These are phyloP conservation scores for Trichoderma atroviride DNA, from an alignment of 2,329 filamentous ascomycete genomes.

Conservation along the genomic window DNA sequence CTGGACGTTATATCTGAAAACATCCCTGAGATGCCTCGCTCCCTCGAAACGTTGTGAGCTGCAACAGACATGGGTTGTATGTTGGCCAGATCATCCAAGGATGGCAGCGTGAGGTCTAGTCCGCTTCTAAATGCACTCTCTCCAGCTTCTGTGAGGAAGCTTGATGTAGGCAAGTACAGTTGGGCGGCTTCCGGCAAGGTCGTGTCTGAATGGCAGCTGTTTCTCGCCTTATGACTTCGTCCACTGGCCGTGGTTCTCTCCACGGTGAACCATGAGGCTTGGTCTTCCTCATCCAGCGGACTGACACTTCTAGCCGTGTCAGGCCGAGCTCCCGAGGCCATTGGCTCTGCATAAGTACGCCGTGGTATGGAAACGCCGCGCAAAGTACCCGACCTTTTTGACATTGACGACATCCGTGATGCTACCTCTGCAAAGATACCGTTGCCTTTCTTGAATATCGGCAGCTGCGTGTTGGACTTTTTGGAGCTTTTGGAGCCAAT, in stretches of 20 bases:
- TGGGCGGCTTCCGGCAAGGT: conserved; percentile 38
- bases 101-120: conserved; percentile 37
- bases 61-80: conserved; percentile 29
- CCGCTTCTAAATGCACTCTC: conserved; percentile 36
- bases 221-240: conserved; percentile 34
- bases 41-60: conserved; percentile 25
- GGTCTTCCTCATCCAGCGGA: conserved; percentile 34
- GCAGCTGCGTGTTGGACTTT: conserved; percentile 28
- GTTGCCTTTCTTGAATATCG: conserved; percentile 30
- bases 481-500: conserved; percentile 14
- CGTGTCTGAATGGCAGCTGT: conserved; percentile 34
- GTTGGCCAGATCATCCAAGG: conserved; percentile 35
- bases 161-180: conserved; percentile 38
- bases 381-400: conserved; percentile 36
- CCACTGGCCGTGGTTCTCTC: conserved; percentile 34
- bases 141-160: conserved; percentile 34
- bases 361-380: conserved; percentile 31
- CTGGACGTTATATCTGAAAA: conserved; percentile 40
- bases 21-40: conserved; percentile 32
- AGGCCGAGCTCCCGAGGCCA: conserved; percentile 33
- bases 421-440: conserved; percentile 33
- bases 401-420: conserved; percentile 32
- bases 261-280: conserved; percentile 43
- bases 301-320: conserved; percentile 31
- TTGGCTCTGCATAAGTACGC: conserved; percentile 32